phyloP scores from a whole-genome alignment of 225 moss, liverwort and hornwort species.

The Thuidium tamariscinum region DNA sequence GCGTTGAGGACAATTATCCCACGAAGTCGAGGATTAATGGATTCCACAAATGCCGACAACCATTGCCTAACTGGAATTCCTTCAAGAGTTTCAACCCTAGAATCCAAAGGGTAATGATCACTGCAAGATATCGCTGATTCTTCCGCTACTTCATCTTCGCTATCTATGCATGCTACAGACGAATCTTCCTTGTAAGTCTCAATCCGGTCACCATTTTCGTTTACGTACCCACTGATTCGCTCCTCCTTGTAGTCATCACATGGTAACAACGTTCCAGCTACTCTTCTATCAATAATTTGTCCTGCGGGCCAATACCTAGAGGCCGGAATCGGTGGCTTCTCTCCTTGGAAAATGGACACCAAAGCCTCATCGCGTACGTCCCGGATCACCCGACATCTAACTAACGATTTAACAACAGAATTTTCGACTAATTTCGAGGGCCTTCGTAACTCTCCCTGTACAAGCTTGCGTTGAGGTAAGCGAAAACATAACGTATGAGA shows the following conservation, averaged over 20 bases:
- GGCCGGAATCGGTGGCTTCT: not conserved
- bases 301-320: not conserved
- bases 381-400: constrained; percentile 7
- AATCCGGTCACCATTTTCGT: not conserved
- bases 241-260: constrained; percentile 1
- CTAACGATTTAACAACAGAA: not conserved
- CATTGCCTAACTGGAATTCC: constrained; percentile 15
- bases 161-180: not conserved
- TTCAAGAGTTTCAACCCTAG: constrained; percentile 27
- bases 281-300: not conserved
- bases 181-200: not conserved
- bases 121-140: not conserved
- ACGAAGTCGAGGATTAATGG: constrained; percentile 40
- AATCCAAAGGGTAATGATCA: constrained; percentile 1
- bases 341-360: not conserved
- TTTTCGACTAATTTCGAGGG: not conserved
- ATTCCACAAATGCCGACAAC: constrained; percentile 15
- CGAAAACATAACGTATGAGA: not conserved
- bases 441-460: not conserved
- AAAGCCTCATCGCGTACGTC: not conserved
- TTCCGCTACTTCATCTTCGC: not conserved
- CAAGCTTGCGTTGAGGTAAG: not conserved
- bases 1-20: constrained; percentile 61
- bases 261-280: not conserved
- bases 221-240: not conserved